Evolutionary conservation across 768 basidiomycete genomes (phyloP).

Genomic region (Trametes coccinea): DNA sequence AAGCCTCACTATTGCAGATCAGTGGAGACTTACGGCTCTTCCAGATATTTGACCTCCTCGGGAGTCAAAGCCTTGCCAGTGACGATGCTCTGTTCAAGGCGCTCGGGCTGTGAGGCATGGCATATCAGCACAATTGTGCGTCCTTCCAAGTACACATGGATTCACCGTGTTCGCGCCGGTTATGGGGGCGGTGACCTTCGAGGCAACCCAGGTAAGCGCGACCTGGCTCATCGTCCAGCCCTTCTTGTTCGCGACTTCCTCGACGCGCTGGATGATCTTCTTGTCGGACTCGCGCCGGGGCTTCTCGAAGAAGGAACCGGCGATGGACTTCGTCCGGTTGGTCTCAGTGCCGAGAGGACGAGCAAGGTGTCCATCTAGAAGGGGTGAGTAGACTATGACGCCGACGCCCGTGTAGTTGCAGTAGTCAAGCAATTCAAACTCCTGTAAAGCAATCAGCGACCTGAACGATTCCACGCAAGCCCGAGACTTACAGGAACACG

Average conservation of each 20-base stretch:
- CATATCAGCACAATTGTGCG: background rate
- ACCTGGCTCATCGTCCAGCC: slow-evolving; percentile 46
- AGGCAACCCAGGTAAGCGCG: slow-evolving; percentile 43
- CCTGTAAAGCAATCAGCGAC: slow-evolving; percentile 30
- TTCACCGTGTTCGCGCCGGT: slow-evolving; percentile 40
- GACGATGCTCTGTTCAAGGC: slow-evolving; percentile 34
- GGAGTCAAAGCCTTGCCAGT: slow-evolving; percentile 46
- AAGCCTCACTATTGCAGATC: background rate
- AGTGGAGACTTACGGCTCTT: slow-evolving; percentile 42
- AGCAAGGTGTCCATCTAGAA: slow-evolving; percentile 41
- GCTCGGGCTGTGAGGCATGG: slow-evolving; percentile 4
- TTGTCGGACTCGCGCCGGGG: slow-evolving; percentile 32
- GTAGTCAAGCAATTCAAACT: slow-evolving; percentile 47
- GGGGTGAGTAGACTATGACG: slow-evolving; percentile 52
- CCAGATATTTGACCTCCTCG: slow-evolving; percentile 59
- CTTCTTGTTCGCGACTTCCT: slow-evolving; percentile 43
- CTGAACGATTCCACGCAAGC: background rate
- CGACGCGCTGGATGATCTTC: slow-evolving; percentile 41
- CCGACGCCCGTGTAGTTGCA: slow-evolving; percentile 53
- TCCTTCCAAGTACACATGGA: background rate
- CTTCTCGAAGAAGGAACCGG: slow-evolving; percentile 30
- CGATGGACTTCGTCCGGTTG: slow-evolving; percentile 13
- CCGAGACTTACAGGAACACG: slow-evolving; percentile 45
- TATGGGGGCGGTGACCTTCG: slow-evolving; percentile 47
- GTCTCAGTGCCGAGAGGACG: slow-evolving; percentile 37